Conservation (phyloP, 2,329 filamentous ascomycete species). For the Chlorencoelia australis region DNA sequence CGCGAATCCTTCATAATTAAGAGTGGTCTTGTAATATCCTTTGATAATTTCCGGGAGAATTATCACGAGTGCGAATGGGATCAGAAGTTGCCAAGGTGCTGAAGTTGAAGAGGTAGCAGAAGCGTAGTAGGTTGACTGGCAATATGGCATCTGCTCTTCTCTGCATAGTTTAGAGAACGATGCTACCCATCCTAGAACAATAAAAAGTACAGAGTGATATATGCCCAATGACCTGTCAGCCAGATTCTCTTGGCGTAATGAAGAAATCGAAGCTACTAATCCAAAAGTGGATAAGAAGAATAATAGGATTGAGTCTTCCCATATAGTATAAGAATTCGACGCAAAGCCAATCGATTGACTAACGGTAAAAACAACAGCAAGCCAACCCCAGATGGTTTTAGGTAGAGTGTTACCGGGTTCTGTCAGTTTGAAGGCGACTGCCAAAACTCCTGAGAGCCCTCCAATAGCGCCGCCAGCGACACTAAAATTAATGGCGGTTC, state of each 20-base stretch:
- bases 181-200: slow-evolving; percentile 66
- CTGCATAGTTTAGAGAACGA: slow-evolving; percentile 88
- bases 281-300: slow-evolving; percentile 90
- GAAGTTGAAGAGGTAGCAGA: slow-evolving; percentile 88
- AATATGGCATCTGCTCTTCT: slow-evolving; percentile 97
- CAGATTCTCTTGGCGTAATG: slow-evolving; percentile 58
- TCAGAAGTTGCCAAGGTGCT: slow-evolving; percentile 74
- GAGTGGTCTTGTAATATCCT: slow-evolving; percentile 70
- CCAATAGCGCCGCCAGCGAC: slow-evolving; percentile 17
- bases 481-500: slow-evolving; percentile 15
- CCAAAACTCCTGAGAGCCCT: slow-evolving; percentile 29
- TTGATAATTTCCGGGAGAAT: slow-evolving; percentile 66
- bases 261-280: slow-evolving; percentile 60
- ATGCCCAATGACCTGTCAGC: slow-evolving; percentile 65
- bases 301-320: slow-evolving; percentile 90
- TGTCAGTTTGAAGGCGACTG: slow-evolving; percentile 25
- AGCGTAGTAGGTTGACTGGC: slow-evolving; percentile 89
- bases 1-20: slow-evolving; percentile 80
- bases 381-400: slow-evolving; percentile 77
- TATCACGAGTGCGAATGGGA: slow-evolving; percentile 67
- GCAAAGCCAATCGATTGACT: slow-evolving; percentile 89
- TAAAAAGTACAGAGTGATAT: slow-evolving; percentile 78
- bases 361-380: slow-evolving; percentile 70
- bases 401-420: slow-evolving; percentile 48
- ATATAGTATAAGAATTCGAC: slow-evolving; percentile 96